A percentile compares a stretch with the other conserved stretches of the same genome.
phyloP scores from a whole-genome alignment of 192 early-diverging fungal species.

The Pilaira anomala region DNA sequence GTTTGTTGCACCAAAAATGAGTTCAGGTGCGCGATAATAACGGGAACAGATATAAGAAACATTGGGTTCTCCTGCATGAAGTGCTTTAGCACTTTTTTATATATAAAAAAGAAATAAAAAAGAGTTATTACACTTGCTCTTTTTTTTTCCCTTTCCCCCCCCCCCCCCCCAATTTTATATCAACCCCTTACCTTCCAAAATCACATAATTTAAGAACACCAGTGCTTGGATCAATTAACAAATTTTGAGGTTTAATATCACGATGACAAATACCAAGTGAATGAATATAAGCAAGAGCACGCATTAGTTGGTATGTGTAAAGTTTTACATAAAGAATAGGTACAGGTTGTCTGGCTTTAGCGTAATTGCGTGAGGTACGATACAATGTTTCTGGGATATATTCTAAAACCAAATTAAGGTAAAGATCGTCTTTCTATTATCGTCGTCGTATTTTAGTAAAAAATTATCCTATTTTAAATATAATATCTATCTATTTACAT shows the following conservation, averaged over 20 bases:
- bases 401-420: constrained; percentile 91
- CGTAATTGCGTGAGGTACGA: constrained; percentile 83
- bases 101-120: not conserved
- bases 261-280: constrained; percentile 95
- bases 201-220: constrained; percentile 96
- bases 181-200: constrained; percentile 81
- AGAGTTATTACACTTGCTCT: not conserved
- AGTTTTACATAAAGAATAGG: constrained; percentile 92
- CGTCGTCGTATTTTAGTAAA: constrained; percentile 13
- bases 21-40: constrained; percentile 94
- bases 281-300: constrained; percentile 96
- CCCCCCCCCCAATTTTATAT: too few relatives aligned
- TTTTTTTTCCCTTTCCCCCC: not conserved
- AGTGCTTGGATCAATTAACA: constrained; percentile 81
- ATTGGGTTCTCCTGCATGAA: constrained; percentile 92
- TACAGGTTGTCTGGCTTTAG: constrained; percentile 87
- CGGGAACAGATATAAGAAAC: constrained; percentile 96
- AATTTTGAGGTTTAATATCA: constrained; percentile 98
- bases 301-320: constrained; percentile 97
- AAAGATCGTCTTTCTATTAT: constrained; percentile 79
- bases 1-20: constrained; percentile 92
- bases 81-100: constrained; percentile 81
- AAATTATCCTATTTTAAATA: not conserved
- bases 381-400: constrained; percentile 95
- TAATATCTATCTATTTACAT: not conserved